A percentile compares a stretch with the other conserved stretches of the same genome.
phyloP scores from a whole-genome alignment of 139 green algal species.

The Spirogloea muscicola region DNA sequence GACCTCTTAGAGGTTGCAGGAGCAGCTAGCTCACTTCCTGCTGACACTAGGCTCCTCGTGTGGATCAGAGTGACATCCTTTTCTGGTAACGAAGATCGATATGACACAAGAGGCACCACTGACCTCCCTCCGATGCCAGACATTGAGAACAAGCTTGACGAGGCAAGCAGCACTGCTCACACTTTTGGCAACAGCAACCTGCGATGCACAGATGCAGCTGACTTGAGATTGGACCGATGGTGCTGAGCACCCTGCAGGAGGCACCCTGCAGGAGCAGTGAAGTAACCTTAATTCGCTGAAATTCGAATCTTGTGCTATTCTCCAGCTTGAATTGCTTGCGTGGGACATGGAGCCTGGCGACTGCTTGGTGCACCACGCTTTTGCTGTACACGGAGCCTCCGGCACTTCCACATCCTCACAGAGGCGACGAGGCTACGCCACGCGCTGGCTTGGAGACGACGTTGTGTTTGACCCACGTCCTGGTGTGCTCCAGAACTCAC shows the following conservation, averaged over 20 bases:
- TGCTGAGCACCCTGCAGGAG: too few relatives aligned
- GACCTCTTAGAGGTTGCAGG: too few relatives aligned
- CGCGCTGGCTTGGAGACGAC: constrained; percentile 17
- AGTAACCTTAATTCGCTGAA: background rate
- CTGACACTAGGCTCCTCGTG: too few relatives aligned
- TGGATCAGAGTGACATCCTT: constrained; percentile 26
- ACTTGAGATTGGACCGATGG: too few relatives aligned
- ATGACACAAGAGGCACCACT: background rate
- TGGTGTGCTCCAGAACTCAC: background rate
- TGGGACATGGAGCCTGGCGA: constrained; percentile 29
- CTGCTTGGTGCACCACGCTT: constrained; percentile 12
- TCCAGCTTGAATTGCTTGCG: constrained; percentile 10
- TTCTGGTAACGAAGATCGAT: background rate
- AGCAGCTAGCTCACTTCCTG: too few relatives aligned
- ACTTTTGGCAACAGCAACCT: background rate
- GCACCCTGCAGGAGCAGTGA: background rate
- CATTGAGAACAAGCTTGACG: constrained; percentile 16
- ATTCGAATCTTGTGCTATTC: background rate
- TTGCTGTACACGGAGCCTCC: constrained; percentile 14
- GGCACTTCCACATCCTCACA: background rate
- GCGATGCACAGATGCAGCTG: background rate
- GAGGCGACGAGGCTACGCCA: constrained; percentile 16
- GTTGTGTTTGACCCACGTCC: constrained; percentile 5
- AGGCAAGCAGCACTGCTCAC: constrained; percentile 9
- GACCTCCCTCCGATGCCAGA: constrained; percentile 6